A percentile compares a stretch with the other conserved stretches of the same genome.
phyloP scores from a whole-genome alignment of 768 basidiomycete genomes.

The Amanita jacksonii region DNA sequence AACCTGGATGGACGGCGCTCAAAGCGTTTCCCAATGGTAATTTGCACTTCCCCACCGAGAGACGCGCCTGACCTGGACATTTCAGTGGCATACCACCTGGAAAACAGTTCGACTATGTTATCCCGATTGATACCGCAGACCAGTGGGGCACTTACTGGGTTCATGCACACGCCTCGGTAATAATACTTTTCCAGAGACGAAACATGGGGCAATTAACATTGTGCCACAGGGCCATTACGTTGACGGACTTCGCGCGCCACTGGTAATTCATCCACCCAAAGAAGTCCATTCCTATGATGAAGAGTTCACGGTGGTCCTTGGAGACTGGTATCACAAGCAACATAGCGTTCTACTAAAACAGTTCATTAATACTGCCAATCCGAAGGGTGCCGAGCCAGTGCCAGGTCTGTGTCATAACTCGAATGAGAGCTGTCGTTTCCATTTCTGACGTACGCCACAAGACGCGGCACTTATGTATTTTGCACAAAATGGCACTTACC shows the following conservation, averaged over 20 bases:
- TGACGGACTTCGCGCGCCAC: conserved; percentile 84
- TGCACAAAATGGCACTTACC: conserved; percentile 62
- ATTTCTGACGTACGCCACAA: conserved; percentile 16
- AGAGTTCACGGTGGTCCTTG: conserved; percentile 78
- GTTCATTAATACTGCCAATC: conserved; percentile 68
- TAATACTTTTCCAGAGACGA: conserved; percentile 11
- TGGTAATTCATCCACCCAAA: conserved; percentile 62
- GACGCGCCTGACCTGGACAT: background rate
- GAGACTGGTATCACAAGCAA: conserved; percentile 90
- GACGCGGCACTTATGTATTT: conserved; percentile 82
- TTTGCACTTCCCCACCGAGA: conserved; percentile 1
- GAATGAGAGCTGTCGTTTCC: background rate
- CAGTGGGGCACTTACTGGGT: conserved; percentile 82
- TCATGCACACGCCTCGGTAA: conserved; percentile 53
- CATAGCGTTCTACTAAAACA: conserved; percentile 50
- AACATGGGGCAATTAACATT: conserved; percentile 1
- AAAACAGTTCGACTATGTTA: conserved; percentile 59
- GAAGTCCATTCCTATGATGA: conserved; percentile 77
- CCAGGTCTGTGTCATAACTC: conserved; percentile 41
- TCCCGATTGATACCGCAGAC: conserved; percentile 57
- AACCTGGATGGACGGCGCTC: conserved; percentile 85
- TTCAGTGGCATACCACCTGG: conserved; percentile 71
- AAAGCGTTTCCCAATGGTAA: conserved; percentile 78
- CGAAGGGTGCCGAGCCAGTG: conserved; percentile 80
- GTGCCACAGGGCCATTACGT: conserved; percentile 70